Evolutionary conservation across 2,329 filamentous ascomycete species (phyloP).

Genomic region (Dothistroma pini): DNA sequence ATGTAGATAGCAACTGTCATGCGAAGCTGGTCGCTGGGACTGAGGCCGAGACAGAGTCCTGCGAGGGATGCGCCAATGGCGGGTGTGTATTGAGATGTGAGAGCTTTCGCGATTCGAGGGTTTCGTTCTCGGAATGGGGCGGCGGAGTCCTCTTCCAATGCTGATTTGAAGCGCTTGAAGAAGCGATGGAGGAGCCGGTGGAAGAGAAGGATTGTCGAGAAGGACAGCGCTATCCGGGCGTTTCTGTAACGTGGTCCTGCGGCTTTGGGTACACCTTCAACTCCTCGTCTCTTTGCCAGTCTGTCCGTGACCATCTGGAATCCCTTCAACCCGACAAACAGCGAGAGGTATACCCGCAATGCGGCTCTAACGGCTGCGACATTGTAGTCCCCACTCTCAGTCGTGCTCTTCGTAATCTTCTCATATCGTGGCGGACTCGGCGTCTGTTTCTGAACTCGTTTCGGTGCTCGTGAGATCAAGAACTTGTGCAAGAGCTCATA

Average conservation of each 20-base stretch:
- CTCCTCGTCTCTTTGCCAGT: constrained; percentile 34
- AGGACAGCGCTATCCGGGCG: constrained; percentile 72
- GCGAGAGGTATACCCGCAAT: constrained; percentile 43
- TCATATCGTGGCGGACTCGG: constrained; percentile 51
- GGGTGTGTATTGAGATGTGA: constrained; percentile 81
- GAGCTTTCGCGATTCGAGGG: constrained; percentile 65
- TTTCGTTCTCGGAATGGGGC: constrained; percentile 79
- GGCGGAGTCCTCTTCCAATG: constrained; percentile 72
- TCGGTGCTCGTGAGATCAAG: constrained; percentile 67
- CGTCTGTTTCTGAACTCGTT: constrained; percentile 52
- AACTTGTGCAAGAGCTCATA: constrained; percentile 83
- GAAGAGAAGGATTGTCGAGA: constrained; percentile 80
- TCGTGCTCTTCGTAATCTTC: constrained; percentile 38
- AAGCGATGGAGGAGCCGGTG: constrained; percentile 90
- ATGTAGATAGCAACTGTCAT: constrained; percentile 78
- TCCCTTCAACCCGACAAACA: constrained; percentile 45
- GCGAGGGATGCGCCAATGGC: constrained; percentile 87
- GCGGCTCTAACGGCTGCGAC: constrained; percentile 46
- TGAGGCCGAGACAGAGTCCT: constrained; percentile 76
- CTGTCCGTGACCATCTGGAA: constrained; percentile 42
- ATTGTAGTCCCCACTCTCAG: constrained; percentile 42
- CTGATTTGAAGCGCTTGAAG: constrained; percentile 72
- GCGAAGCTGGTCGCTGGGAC: constrained; percentile 66
- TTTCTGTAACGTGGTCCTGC: constrained; percentile 46
- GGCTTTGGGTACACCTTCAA: constrained; percentile 8